Conservation (phyloP, 2,329 filamentous ascomycete genomes). For the Scortechinia acanthostroma region DNA sequence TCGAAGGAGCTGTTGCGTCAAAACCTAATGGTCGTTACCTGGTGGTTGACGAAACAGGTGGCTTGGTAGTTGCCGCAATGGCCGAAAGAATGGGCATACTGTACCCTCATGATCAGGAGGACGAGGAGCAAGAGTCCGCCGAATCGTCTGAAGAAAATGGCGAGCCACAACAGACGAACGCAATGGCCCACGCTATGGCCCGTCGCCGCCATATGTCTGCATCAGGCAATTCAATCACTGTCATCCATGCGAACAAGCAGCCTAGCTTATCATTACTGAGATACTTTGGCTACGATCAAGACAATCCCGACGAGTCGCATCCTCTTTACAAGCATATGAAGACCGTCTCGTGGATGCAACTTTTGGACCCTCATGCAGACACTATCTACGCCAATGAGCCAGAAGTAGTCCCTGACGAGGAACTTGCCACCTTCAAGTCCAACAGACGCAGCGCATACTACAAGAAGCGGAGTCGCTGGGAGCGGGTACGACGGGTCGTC, state of each 20-base stretch:
- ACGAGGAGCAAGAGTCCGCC: constrained; percentile 6
- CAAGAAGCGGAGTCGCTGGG: constrained; percentile 59
- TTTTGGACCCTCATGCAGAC: constrained; percentile 49
- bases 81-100: constrained; percentile 67
- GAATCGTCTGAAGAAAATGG: neutral
- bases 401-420: constrained; percentile 31
- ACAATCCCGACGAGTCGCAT: constrained; percentile 35
- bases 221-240: constrained; percentile 44
- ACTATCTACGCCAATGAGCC: constrained; percentile 45
- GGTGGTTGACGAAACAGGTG: constrained; percentile 65
- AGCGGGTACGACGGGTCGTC: constrained; percentile 42
- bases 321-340: constrained; percentile 56
- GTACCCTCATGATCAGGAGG: constrained; percentile 20
- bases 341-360: constrained; percentile 58
- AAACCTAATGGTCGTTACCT: constrained; percentile 44
- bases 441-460: constrained; percentile 53
- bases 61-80: constrained; percentile 61
- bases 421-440: constrained; percentile 42
- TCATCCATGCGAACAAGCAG: constrained; percentile 49
- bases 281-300: constrained; percentile 55
- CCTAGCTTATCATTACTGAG: constrained; percentile 59
- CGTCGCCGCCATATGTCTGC: constrained; percentile 16
- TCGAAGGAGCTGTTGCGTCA: neutral
- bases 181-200: constrained; percentile 14
- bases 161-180: neutral